Percentiles rank a stretch among this genome's conserved stretches.
phyloP scores from a whole-genome alignment of 805 yeast genomes.

The Wickerhamomyces bovis region DNA sequence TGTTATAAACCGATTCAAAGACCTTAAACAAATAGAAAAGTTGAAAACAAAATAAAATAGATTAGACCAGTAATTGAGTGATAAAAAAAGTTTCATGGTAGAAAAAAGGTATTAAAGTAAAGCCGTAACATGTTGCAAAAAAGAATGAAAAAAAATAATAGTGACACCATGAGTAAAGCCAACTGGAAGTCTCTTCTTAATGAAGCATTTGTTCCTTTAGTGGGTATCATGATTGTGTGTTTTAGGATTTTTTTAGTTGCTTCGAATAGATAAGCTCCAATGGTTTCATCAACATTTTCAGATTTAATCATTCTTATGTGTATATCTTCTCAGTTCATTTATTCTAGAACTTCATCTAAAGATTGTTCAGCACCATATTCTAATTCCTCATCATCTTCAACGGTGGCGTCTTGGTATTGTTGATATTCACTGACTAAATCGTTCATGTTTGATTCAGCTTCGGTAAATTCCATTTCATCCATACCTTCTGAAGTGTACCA shows the following conservation, averaged over 20 bases:
- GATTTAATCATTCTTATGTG: not conserved
- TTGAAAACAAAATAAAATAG: not conserved
- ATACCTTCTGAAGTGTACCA: conserved; percentile 99
- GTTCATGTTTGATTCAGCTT: conserved; percentile 97
- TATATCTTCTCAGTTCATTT: conserved; percentile 3
- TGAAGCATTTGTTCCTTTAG: no score
- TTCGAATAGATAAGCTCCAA: not conserved
- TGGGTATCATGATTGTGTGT: not conserved
- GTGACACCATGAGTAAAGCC: not conserved
- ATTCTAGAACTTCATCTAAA: conserved; percentile 26
- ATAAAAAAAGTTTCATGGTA: not conserved
- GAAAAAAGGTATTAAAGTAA: not conserved
- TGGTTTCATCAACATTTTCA: not conserved
- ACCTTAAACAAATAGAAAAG: not conserved
- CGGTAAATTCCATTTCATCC: conserved; percentile 99
- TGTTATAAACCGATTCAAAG: not conserved
- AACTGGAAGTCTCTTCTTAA: no score
- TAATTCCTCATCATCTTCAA: conserved; percentile 62
- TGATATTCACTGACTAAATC: conserved; percentile 95
- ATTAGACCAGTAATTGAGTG: not conserved
- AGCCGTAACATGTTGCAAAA: not conserved
- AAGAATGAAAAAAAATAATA: not conserved
- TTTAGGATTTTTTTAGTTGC: not conserved
- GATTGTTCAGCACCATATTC: conserved; percentile 26
- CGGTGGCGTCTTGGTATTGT: conserved; percentile 91